phyloP scores from a whole-genome alignment of 1,284 basidiomycete genomes.

The Apiotrichum montevideense region DNA sequence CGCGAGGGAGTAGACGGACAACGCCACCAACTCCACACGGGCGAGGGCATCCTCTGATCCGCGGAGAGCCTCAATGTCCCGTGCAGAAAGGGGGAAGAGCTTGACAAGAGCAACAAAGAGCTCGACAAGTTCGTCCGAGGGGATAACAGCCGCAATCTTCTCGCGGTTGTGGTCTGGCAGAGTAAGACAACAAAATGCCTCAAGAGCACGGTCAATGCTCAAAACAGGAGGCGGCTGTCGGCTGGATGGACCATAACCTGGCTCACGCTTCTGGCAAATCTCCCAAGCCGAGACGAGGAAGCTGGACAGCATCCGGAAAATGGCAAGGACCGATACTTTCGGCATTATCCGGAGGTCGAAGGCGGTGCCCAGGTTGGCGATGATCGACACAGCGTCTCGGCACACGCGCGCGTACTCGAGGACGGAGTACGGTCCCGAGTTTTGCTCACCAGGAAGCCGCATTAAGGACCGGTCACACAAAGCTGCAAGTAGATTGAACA shows the following conservation, averaged over 20 bases:
- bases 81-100: constrained; percentile 69
- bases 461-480: constrained; percentile 53
- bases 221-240: constrained; percentile 27
- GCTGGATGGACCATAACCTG: constrained; percentile 32
- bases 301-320: constrained; percentile 66
- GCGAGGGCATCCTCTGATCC: constrained; percentile 63
- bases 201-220: constrained; percentile 57
- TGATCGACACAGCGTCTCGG: constrained; percentile 67
- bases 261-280: constrained; percentile 56
- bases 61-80: constrained; percentile 61
- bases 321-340: constrained; percentile 51
- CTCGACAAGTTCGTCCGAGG: constrained; percentile 56
- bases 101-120: constrained; percentile 68
- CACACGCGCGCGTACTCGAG: constrained; percentile 66
- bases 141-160: constrained; percentile 59
- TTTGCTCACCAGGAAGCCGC: constrained; percentile 40
- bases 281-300: constrained; percentile 55
- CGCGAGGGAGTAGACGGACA: constrained; percentile 77
- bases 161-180: constrained; percentile 75
- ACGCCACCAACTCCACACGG: constrained; percentile 69
- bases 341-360: constrained; percentile 48
- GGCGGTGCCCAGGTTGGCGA: constrained; percentile 60
- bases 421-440: constrained; percentile 55
- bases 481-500: constrained; percentile 63
- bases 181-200: constrained; percentile 70